These are phyloP conservation scores for Pythium sp. DNA, from an alignment of 352 stramenopile species.

Conservation along the genomic window DNA sequence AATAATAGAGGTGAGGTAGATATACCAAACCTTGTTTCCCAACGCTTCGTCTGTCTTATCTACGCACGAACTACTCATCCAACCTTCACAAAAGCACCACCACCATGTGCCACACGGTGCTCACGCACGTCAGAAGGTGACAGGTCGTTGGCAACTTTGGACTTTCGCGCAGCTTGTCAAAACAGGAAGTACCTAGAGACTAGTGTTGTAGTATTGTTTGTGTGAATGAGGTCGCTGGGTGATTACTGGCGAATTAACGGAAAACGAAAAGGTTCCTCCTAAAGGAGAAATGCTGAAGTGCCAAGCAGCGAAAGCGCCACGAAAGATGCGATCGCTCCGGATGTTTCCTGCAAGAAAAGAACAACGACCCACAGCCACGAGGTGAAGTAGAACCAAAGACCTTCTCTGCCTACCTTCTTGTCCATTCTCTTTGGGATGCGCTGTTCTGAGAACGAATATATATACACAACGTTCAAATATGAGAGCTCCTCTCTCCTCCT, in stretches of 20 bases:
- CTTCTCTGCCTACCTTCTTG: too few relatives aligned
- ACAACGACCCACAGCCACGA: background rate
- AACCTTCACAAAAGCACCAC: background rate
- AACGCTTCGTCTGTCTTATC: background rate
- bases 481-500: too few relatives aligned
- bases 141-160: background rate
- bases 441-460: too few relatives aligned
- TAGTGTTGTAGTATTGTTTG: too few relatives aligned
- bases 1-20: background rate
- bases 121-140: background rate
- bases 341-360: background rate
- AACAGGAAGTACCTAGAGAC: too few relatives aligned
- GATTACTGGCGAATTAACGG: too few relatives aligned
- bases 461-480: too few relatives aligned
- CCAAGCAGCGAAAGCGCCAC: background rate
- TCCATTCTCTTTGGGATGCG: too few relatives aligned
- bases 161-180: too few relatives aligned
- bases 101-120: background rate
- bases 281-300: background rate
- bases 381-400: background rate
- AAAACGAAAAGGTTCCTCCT: too few relatives aligned
- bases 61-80: background rate
- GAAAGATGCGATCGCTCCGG: background rate
- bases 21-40: too few relatives aligned
- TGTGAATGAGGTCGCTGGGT: too few relatives aligned